Percentiles rank a stretch among this genome's conserved stretches.
These are phyloP conservation scores for Zymoseptoria crescenta DNA, from an alignment of 2,329 filamentous ascomycete species.

Conservation along the genomic window DNA sequence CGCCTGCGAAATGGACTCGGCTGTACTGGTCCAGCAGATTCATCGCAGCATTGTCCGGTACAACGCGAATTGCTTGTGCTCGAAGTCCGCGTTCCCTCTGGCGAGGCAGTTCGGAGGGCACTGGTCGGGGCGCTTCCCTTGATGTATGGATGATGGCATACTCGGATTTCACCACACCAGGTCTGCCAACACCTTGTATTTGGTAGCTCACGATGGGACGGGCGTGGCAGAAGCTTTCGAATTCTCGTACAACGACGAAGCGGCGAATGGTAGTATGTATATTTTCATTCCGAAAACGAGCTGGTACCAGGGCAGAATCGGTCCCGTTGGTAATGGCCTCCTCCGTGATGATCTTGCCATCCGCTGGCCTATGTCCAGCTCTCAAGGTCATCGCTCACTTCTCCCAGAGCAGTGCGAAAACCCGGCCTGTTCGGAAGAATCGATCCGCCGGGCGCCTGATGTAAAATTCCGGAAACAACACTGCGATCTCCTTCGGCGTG, in stretches of 20 bases:
- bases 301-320: background rate
- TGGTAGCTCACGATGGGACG: constrained; percentile 23
- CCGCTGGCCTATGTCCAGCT: too few relatives aligned
- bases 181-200: constrained; percentile 15
- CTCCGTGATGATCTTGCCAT: too few relatives aligned
- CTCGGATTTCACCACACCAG: constrained; percentile 14
- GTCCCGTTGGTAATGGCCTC: too few relatives aligned
- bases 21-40: constrained; percentile 5
- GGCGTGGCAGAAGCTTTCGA: constrained; percentile 11
- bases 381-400: too few relatives aligned
- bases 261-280: constrained; percentile 20
- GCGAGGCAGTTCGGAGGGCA: constrained; percentile 4
- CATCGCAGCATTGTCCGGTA: background rate
- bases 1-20: constrained; percentile 5
- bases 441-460: too few relatives aligned
- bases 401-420: too few relatives aligned
- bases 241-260: constrained; percentile 21
- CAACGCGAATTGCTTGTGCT: constrained; percentile 10
- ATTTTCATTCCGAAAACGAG: constrained; percentile 2
- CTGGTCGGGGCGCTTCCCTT: constrained; percentile 6
- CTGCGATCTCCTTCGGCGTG: too few relatives aligned
- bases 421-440: too few relatives aligned
- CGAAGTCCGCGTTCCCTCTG: constrained; percentile 8
- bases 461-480: too few relatives aligned
- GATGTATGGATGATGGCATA: constrained; percentile 23